Evolutionary conservation across 2,329 filamentous ascomycete species (phyloP).

Genomic region (Stemphylium lycopersici): DNA sequence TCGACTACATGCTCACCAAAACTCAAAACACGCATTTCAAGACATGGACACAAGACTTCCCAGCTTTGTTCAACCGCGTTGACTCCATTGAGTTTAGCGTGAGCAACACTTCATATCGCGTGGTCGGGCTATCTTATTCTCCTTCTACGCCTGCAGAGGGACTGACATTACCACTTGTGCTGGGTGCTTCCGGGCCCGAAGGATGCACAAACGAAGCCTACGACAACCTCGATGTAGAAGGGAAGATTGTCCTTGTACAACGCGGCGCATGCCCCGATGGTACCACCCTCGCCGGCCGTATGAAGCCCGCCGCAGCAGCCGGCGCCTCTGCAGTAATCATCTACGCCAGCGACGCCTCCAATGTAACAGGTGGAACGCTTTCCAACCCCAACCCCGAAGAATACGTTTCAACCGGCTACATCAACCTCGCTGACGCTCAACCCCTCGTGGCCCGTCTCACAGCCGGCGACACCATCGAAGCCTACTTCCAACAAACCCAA

Average conservation of each 20-base stretch:
- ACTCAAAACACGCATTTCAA: constrained; percentile 49
- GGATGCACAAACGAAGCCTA: constrained; percentile 51
- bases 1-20: constrained; percentile 62
- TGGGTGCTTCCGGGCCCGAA: constrained; percentile 49
- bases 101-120: constrained; percentile 45
- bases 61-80: constrained; percentile 53
- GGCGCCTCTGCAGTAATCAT: constrained; percentile 52
- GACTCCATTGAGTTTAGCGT: constrained; percentile 51
- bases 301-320: constrained; percentile 50
- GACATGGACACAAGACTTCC: constrained; percentile 59
- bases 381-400: constrained; percentile 45
- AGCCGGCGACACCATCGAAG: constrained; percentile 49
- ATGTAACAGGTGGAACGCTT: constrained; percentile 51
- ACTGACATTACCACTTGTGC: constrained; percentile 50
- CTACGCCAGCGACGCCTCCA: constrained; percentile 48
- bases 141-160: constrained; percentile 56
- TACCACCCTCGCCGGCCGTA: constrained; percentile 49
- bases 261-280: constrained; percentile 52
- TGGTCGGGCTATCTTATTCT: constrained; percentile 55
- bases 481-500: constrained; percentile 55
- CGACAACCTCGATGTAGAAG: constrained; percentile 46
- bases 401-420: constrained; percentile 50
- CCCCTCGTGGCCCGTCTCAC: constrained; percentile 50
- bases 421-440: constrained; percentile 53
- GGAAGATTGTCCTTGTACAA: constrained; percentile 52